These are phyloP conservation scores for Perkinsus marinus DNA, from an alignment of 169 alveolate species.

Conservation along the genomic window DNA sequence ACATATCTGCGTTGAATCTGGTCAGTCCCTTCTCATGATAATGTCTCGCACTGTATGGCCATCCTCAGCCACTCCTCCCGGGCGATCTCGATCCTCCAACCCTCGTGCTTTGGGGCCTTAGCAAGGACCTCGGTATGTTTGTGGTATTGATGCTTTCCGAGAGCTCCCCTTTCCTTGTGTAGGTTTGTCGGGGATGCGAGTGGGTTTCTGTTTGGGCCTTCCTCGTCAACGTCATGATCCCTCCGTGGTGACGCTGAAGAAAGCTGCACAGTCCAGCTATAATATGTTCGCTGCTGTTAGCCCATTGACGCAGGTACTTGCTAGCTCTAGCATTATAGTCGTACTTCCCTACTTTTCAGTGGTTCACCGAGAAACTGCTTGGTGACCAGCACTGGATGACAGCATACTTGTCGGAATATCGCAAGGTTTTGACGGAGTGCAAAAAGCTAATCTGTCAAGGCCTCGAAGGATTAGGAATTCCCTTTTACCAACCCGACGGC, in stretches of 20 bases:
- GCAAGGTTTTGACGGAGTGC: not conserved
- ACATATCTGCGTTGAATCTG: not conserved
- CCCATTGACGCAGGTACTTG: not conserved
- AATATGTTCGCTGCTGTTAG: not conserved
- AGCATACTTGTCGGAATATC: not conserved
- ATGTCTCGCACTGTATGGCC: too few species aligned
- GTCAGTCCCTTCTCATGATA: not conserved
- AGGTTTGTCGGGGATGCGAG: not conserved
- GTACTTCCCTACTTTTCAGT: not conserved
- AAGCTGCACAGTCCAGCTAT: not conserved
- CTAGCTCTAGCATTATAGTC: too few species aligned
- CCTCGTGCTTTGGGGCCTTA: not conserved
- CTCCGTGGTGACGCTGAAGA: not conserved
- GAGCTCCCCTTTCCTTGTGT: not conserved
- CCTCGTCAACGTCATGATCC: not conserved
- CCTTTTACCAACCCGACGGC: not conserved
- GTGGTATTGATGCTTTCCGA: not conserved
- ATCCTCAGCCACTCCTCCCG: not conserved
- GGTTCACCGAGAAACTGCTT: not conserved
- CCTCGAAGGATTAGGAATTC: not conserved
- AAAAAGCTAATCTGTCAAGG: not conserved
- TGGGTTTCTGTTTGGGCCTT: not conserved
- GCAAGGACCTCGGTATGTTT: not conserved
- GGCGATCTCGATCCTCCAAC: not conserved
- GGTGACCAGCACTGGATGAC: not conserved